Percentiles rank a stretch among this genome's conserved stretches.
phyloP scores from a whole-genome alignment of 305 asterid genomes.

The Fraxinus velutina region DNA sequence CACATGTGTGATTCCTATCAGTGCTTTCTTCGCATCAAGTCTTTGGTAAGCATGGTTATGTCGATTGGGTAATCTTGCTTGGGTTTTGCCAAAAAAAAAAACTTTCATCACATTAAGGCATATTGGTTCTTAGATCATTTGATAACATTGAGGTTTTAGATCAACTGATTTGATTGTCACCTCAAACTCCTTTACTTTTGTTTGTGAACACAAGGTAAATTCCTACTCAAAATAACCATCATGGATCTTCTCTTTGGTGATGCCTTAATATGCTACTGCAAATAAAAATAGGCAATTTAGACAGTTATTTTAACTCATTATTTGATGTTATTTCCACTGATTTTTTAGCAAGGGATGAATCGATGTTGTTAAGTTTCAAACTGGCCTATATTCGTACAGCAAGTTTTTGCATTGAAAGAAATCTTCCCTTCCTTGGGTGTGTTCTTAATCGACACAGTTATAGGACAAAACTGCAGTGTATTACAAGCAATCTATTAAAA shows the following conservation, averaged over 20 bases:
- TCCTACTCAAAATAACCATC: background rate
- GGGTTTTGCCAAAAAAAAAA: background rate
- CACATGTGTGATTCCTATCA: constrained; percentile 87
- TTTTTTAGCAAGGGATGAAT: background rate
- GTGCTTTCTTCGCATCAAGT: constrained; percentile 85
- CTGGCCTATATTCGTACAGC: background rate
- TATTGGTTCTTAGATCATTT: background rate
- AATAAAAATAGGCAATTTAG: background rate
- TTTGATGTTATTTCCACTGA: background rate
- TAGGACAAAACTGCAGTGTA: background rate
- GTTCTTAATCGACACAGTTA: background rate
- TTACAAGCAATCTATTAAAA: background rate
- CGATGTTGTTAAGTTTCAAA: background rate
- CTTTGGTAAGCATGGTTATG: constrained; percentile 65
- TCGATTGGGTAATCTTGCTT: constrained; percentile 16
- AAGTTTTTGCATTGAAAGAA: background rate
- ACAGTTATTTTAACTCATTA: background rate
- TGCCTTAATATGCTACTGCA: background rate
- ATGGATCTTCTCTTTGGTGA: background rate
- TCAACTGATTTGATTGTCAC: constrained; percentile 3
- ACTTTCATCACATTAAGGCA: background rate
- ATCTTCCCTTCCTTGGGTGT: background rate
- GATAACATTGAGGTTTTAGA: constrained; percentile 5
- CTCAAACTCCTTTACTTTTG: background rate
- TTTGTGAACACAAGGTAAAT: background rate